Conservation (phyloP, 306 rosid genomes). For the Vigna angularis region DNA sequence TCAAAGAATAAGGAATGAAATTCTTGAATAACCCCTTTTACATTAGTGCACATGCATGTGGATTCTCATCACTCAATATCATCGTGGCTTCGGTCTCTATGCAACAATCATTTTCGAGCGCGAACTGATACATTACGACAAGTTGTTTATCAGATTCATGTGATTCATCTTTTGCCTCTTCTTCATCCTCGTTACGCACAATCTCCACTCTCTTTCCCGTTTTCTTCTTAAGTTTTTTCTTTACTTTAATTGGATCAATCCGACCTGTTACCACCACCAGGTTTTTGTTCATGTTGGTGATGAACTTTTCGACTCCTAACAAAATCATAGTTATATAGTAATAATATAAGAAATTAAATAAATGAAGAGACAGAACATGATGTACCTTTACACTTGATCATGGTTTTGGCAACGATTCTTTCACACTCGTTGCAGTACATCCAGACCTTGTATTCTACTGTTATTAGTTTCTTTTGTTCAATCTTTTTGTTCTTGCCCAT, state of each 20-base stretch:
- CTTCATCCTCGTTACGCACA: slow-evolving; percentile 44
- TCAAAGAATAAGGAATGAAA: neutral
- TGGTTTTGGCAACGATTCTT: slow-evolving; percentile 66
- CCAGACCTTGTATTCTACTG: slow-evolving; percentile 66
- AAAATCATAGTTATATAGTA: neutral
- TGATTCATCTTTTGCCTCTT: slow-evolving; percentile 7
- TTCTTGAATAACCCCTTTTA: slow-evolving; percentile 26
- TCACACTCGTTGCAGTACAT: slow-evolving; percentile 90
- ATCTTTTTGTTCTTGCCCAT: slow-evolving; percentile 66
- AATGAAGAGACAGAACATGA: neutral
- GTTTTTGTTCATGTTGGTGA: slow-evolving; percentile 69
- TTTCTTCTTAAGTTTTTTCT: slow-evolving; percentile 76
- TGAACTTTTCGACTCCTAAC: slow-evolving; percentile 76
- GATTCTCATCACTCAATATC: slow-evolving; percentile 85
- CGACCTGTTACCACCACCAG: slow-evolving; percentile 68
- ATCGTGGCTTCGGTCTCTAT: slow-evolving; percentile 47
- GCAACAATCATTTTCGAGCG: slow-evolving; percentile 48
- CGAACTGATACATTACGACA: slow-evolving; percentile 29
- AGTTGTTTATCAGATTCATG: slow-evolving; percentile 13
- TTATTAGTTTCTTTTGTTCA: slow-evolving; percentile 47
- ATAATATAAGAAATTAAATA: too few relatives aligned
- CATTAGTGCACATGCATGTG: slow-evolving; percentile 78
- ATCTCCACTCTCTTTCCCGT: slow-evolving; percentile 74
- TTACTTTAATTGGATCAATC: slow-evolving; percentile 61
- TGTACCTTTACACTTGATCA: slow-evolving; percentile 77